Conservation (phyloP, 106 monocot genomes). For the Dioscorea dumetorum region DNA sequence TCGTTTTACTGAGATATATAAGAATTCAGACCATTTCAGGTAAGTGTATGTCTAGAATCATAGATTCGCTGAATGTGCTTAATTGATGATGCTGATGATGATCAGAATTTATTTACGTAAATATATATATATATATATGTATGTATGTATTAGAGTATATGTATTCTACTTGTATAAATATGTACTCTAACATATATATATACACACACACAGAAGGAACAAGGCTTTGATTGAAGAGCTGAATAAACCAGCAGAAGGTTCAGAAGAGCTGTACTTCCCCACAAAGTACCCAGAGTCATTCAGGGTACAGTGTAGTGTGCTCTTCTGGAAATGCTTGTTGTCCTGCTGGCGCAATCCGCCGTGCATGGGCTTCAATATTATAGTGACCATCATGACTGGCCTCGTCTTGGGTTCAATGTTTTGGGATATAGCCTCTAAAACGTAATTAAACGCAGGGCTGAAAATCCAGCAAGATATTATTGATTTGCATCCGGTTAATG, state of each 20-base stretch:
- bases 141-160: too few species aligned
- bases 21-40: constrained; percentile 12
- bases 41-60: background rate
- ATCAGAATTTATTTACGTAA: background rate
- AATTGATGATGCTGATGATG: background rate
- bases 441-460: constrained; percentile 9
- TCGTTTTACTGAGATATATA: constrained; percentile 14
- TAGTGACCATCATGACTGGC: constrained; percentile 40
- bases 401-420: constrained; percentile 56
- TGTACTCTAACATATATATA: too few species aligned
- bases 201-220: constrained; percentile 26
- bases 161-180: too few species aligned
- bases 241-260: constrained; percentile 4
- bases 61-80: too few species aligned
- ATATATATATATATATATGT: background rate
- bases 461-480: too few species aligned
- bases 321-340: constrained; percentile 51
- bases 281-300: constrained; percentile 25
- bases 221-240: constrained; percentile 35
- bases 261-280: constrained; percentile 44
- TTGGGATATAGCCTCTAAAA: constrained; percentile 47
- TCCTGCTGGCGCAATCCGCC: constrained; percentile 68
- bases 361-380: constrained; percentile 37
- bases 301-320: background rate
- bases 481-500: too few species aligned